A percentile compares a stretch with the other conserved stretches of the same genome.
Conservation (phyloP, 225 moss, liverwort and hornwort genomes). For the Sphagnum tenellum region DNA sequence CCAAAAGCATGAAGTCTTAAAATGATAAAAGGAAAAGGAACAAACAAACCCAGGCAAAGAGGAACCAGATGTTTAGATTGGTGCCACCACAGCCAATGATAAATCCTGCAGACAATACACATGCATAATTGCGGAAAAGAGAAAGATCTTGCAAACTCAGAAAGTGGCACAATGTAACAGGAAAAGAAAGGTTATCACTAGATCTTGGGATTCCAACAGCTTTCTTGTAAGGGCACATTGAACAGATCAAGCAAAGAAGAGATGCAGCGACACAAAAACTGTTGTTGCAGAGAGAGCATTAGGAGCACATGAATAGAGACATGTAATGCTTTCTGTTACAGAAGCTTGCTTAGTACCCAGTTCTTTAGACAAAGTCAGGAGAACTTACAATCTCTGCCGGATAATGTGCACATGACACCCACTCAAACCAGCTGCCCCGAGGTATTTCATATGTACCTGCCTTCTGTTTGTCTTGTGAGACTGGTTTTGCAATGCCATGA, state of each 20-base stretch:
- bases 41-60: conserved; percentile 41
- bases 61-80: conserved; percentile 56
- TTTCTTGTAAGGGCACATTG: too few relatives aligned
- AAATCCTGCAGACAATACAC: conserved; percentile 68
- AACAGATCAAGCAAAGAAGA: too few relatives aligned
- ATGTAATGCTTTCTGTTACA: background rate
- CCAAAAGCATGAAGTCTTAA: conserved; percentile 5
- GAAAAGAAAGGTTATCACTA: too few relatives aligned
- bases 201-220: too few relatives aligned
- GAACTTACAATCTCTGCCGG: conserved; percentile 82
- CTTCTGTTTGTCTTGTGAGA: conserved; percentile 23
- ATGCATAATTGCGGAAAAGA: conserved; percentile 28
- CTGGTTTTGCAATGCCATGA: conserved; percentile 23
- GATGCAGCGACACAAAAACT: too few relatives aligned
- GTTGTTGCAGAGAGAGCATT: background rate
- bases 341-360: background rate
- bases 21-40: conserved; percentile 15
- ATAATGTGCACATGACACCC: conserved; percentile 81
- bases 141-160: conserved; percentile 50
- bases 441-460: conserved; percentile 62
- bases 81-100: conserved; percentile 58
- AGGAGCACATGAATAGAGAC: background rate
- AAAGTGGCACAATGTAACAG: too few relatives aligned
- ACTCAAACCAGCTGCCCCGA: conserved; percentile 86
- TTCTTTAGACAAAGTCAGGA: background rate